These are phyloP conservation scores for Termitomyces sp. DNA, from an alignment of 768 basidiomycete species.

Conservation along the genomic window DNA sequence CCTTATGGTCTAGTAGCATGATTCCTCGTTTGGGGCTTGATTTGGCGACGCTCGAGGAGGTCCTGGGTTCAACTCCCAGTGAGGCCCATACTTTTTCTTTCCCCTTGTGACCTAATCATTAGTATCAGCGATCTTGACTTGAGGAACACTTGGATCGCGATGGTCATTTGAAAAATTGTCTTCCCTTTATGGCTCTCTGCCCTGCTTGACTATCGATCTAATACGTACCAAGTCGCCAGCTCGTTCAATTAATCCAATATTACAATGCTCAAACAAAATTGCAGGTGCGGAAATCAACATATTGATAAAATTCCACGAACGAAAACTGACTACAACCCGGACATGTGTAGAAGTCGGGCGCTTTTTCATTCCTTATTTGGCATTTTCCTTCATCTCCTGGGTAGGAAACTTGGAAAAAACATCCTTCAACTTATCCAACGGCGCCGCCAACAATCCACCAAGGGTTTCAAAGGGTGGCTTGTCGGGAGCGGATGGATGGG, in stretches of 20 bases:
- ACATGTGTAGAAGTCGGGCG: not conserved
- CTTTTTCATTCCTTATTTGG: not conserved
- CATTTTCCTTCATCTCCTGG: constrained; percentile 39
- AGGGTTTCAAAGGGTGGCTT: constrained; percentile 58
- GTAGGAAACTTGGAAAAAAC: constrained; percentile 49
- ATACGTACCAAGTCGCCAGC: no score
- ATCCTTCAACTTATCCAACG: constrained; percentile 57
- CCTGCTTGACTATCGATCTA: no score
- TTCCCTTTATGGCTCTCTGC: no score
- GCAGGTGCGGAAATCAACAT: no score
- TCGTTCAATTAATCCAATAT: no score
- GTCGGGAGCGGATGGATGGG: constrained; percentile 48
- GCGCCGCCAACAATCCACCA: constrained; percentile 38
- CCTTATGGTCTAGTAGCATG: constrained; percentile 13
- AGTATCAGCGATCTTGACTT: no score
- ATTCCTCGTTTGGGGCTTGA: constrained; percentile 11
- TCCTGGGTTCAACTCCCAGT: constrained; percentile 13
- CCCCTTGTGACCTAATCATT: no score
- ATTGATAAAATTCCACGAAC: no score
- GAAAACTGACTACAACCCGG: no score
- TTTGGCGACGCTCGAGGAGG: constrained; percentile 1
- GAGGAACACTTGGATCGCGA: no score
- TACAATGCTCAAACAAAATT: no score
- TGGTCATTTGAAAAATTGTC: no score
- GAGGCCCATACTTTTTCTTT: constrained; percentile 3